Base-by-base conservation (phyloP, 2,329 filamentous ascomycete species). In the Sporothrix sp. region DNA sequence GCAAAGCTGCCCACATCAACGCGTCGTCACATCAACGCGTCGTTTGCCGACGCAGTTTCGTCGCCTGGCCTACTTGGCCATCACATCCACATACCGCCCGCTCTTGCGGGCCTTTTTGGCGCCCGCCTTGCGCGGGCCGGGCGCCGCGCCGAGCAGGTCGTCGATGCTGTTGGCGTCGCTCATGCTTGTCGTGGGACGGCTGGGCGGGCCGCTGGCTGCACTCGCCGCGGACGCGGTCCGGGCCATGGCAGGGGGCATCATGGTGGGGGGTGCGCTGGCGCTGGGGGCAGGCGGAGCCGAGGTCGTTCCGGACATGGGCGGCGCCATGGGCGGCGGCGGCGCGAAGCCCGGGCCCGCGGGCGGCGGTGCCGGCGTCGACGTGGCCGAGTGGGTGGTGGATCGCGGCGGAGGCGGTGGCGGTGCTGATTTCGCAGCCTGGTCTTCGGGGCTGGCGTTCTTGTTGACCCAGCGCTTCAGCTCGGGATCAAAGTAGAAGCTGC, bases 401-500 rank as follows among this genome's bases (percentile, higher is more conserved):
- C 76, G 81, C 0, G 90, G 90, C 9, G 89, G 90, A 1, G 93
- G 93, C 2, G 93, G 87, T 4, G 89, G 90, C 1, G 93, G 90
- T 1, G 91, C 86, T 0, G 89, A 82, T 56, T 80, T 76, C 3
- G 77, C 71, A 23, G 75, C 71, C 8, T 70, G 69, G 38, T 77
- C 78, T 50, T 85, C 82, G 7, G 79, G 76, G 11, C 83, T 83
- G 10, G 81, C 80, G 64, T 95, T 96, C 73, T 96, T 96, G 72
- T 98, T 97, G 64, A 98, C 76, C 94, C 94, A 98, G 64, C 93
- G 89, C 72, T 95, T 94, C 48, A 95, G 77, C n/a, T 96, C 87
- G 2, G 89, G 85, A 62, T 98, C 93, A 61, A 93, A 98, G 58
- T 91, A 84, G 66, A 98, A 96, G 40, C 82, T 88, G 65, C 81